Evolutionary conservation across 768 basidiomycete species (phyloP).

Genomic region (Harrya chromipes): DNA sequence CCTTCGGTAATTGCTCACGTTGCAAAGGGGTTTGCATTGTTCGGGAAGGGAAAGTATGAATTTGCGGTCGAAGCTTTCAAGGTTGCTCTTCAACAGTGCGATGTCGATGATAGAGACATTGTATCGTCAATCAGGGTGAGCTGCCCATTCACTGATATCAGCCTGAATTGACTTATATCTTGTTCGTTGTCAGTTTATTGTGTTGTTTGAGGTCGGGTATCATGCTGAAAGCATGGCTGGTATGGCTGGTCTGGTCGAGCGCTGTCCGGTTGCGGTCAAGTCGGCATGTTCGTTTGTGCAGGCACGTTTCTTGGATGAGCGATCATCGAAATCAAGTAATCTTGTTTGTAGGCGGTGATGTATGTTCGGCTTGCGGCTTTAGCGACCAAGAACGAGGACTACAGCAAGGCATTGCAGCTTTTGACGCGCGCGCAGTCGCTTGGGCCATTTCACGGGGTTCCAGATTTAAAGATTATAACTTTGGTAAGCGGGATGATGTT

Average conservation of each 20-base stretch:
- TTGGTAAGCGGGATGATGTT: background rate
- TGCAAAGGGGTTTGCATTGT: slow-evolving; percentile 8
- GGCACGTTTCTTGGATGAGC: background rate
- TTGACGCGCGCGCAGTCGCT: slow-evolving; percentile 2
- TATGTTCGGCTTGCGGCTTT: slow-evolving; percentile 2
- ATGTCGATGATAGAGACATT: background rate
- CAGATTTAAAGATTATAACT: background rate
- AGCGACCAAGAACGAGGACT: background rate
- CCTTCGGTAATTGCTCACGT: slow-evolving; percentile 7
- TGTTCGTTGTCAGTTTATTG: background rate
- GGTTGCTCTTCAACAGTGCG: slow-evolving; percentile 9
- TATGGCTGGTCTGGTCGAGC: slow-evolving; percentile 3
- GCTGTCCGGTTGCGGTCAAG: slow-evolving; percentile 2
- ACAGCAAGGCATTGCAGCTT: background rate
- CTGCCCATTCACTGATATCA: too few relatives aligned
- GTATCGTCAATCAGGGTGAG: slow-evolving; percentile 5
- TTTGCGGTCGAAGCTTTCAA: slow-evolving; percentile 1
- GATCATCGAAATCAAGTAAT: background rate
- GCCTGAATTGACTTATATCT: background rate
- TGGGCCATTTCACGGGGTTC: background rate
- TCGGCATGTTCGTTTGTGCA: slow-evolving; percentile 2
- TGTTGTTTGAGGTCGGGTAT: slow-evolving; percentile 8
- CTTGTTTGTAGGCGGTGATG: slow-evolving; percentile 5
- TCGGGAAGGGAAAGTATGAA: slow-evolving; percentile 9
- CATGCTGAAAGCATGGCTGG: slow-evolving; percentile 13